phyloP scores from a whole-genome alignment of 441 rosid species.

The Syzygium malaccense region DNA sequence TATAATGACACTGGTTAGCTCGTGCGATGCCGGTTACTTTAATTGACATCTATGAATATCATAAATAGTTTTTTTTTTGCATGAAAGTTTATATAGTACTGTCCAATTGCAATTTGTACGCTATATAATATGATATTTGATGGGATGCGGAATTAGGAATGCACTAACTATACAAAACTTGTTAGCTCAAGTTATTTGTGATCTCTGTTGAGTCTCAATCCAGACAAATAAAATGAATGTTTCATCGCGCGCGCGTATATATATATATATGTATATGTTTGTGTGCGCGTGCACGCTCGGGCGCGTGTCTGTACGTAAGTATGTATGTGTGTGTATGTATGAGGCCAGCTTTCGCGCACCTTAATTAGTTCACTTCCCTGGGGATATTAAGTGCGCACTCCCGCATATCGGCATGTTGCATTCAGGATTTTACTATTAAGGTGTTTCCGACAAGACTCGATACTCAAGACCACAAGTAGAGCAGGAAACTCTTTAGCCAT shows the following conservation, averaged over 20 bases:
- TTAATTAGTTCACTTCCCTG: background rate
- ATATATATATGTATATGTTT: no score
- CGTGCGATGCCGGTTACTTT: no score
- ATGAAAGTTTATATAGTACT: background rate
- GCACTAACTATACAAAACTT: no score
- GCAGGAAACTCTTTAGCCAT: background rate
- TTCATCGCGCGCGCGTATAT: accelerated
- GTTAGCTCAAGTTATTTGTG: no score
- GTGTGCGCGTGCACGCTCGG: no score
- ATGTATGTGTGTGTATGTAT: background rate
- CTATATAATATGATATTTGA: no score
- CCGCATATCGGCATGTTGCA: background rate
- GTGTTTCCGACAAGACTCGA: background rate
- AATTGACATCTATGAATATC: no score
- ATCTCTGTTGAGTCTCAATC: background rate
- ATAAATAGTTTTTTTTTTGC: background rate
- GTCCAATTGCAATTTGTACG: background rate
- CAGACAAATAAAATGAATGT: background rate
- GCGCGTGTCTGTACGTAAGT: no score
- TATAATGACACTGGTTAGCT: background rate
- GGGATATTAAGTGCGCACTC: background rate
- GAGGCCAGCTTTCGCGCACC: background rate
- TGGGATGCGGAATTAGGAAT: no score
- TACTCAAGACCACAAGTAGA: background rate
- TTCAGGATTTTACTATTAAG: background rate